phyloP scores from a whole-genome alignment of 495 filamentous ascomycete species.

The Hyaloscypha variabilis region DNA sequence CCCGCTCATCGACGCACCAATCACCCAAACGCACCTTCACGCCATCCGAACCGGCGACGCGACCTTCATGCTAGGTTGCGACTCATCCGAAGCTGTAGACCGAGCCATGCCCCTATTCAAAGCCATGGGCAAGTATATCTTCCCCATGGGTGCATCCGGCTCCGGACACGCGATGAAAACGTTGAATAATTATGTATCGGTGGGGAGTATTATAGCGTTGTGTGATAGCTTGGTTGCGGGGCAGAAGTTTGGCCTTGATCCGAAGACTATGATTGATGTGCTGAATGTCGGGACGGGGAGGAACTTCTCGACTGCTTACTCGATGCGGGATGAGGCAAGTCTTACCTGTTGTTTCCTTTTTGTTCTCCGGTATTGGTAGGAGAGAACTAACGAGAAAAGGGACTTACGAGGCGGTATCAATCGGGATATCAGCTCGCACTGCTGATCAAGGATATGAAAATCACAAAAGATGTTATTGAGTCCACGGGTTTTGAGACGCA shows the following conservation, averaged over 20 bases:
- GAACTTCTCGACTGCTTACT: background rate
- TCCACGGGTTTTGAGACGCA: slow-evolving; percentile 2
- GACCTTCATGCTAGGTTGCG: background rate
- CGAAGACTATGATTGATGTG: background rate
- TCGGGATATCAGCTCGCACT: slow-evolving; percentile 1
- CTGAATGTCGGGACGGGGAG: background rate
- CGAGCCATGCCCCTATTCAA: background rate
- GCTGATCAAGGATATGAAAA: slow-evolving; percentile 9
- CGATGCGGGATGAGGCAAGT: background rate
- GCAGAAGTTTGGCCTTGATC: background rate
- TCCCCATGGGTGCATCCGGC: background rate
- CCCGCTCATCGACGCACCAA: background rate
- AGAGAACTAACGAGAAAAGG: too few species aligned
- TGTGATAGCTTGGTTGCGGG: background rate
- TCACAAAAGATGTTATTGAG: background rate
- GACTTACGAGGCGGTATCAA: slow-evolving; percentile 3
- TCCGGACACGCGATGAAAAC: background rate
- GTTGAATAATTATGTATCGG: background rate
- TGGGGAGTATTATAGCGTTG: background rate
- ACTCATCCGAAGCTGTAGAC: background rate
- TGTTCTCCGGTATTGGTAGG: too few species aligned
- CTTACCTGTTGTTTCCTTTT: background rate
- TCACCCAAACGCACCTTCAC: background rate
- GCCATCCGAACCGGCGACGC: background rate
- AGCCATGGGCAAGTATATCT: background rate